These are phyloP conservation scores for Lactifluus subvellereus DNA, from an alignment of 768 basidiomycete species.

Conservation along the genomic window DNA sequence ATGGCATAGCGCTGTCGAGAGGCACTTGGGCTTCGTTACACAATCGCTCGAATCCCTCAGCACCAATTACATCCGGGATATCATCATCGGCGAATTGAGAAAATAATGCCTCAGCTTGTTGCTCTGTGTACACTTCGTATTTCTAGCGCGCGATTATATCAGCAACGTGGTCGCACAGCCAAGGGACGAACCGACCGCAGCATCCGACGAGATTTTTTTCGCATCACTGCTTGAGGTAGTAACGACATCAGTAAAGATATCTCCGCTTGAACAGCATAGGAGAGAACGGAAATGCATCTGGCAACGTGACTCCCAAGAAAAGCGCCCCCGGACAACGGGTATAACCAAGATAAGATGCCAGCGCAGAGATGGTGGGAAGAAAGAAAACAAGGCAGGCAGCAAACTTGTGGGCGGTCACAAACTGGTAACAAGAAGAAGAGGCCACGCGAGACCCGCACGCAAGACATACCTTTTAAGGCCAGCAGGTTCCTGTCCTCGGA, in stretches of 20 bases:
- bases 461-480: conserved; percentile 23
- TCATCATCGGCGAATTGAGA: conserved; percentile 51
- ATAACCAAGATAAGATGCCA: conserved; percentile 9
- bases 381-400: background rate
- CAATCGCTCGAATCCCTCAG: conserved; percentile 66
- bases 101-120: conserved; percentile 50
- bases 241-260: conserved; percentile 14
- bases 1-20: conserved; percentile 64
- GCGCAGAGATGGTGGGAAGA: conserved; percentile 15
- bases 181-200: conserved; percentile 3
- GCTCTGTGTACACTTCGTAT: conserved; percentile 43
- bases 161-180: background rate
- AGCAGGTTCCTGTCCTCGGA: conserved; percentile 22
- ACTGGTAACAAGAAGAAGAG: conserved; percentile 3
- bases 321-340: conserved; percentile 8
- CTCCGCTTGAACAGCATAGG: conserved; percentile 18
- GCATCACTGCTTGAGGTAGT: conserved; percentile 7
- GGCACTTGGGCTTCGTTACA: conserved; percentile 67
- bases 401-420: background rate
- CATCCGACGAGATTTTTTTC: conserved; percentile 3
- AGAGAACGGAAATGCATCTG: conserved; percentile 20
- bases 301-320: conserved; percentile 8
- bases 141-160: conserved; percentile 16
- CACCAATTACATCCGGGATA: conserved; percentile 51
- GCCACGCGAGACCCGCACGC: conserved; percentile 8